A percentile compares a stretch with the other conserved stretches of the same genome.
Evolutionary conservation across 2,329 filamentous ascomycete species (phyloP).

Genomic region (Trichoderma aggressivum): DNA sequence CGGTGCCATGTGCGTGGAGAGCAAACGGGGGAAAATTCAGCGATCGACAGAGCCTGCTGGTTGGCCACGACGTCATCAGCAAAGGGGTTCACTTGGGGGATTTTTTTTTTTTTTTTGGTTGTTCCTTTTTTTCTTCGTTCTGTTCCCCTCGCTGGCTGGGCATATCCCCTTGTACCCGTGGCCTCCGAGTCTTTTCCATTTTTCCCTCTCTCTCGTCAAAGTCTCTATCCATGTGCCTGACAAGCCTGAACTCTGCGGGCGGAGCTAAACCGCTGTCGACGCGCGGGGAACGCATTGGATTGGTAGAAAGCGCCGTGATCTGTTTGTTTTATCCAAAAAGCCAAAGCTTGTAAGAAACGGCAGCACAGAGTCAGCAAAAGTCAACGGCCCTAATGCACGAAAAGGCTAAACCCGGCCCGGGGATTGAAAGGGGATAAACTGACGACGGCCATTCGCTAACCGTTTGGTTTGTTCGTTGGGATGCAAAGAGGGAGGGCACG

Average conservation of each 20-base stretch:
- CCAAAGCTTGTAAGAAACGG: not conserved
- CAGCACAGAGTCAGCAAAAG: not conserved
- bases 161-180: not conserved
- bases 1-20: constrained; percentile 5
- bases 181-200: not conserved
- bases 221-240: not conserved
- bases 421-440: constrained; percentile 1
- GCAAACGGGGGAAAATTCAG: not conserved
- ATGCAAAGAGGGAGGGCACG: not conserved
- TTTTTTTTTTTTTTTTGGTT: not conserved
- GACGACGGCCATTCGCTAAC: not conserved
- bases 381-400: not conserved
- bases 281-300: not conserved
- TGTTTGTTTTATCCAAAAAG: not conserved
- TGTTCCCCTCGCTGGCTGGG: not conserved
- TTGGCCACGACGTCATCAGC: not conserved
- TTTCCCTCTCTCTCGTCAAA: too few species aligned
- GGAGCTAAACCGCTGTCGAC: not conserved
- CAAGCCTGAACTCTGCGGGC: not conserved
- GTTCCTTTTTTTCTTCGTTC: too few species aligned
- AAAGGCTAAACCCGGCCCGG: not conserved
- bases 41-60: constrained; percentile 13
- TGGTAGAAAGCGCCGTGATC: not conserved
- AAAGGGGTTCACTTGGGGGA: not conserved
- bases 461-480: not conserved